Base-by-base conservation (phyloP, 345 rosid species). In the Citropsis articulata region DNA sequence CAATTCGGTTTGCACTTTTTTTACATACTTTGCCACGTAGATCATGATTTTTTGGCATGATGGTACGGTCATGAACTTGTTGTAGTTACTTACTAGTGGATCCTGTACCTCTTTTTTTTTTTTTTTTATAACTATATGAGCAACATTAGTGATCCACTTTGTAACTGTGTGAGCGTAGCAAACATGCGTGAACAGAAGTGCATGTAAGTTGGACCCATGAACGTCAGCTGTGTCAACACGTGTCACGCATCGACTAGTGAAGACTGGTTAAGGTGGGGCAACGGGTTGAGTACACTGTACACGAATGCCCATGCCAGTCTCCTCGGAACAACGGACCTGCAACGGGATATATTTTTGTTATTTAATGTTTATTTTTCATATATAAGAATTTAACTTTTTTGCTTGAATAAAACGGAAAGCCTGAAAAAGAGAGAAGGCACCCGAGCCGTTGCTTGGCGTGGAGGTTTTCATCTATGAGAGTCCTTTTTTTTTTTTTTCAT, bases 401-500 rank as follows among this genome's bases (percentile, higher is more conserved):
- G 79, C 87, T 87, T 85, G 78, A 75, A 80, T 83, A 83, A 72
- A 81, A 86, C 86, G 92, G 79, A 79, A 84, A 83, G 89, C 79
- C 84, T 75, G 86, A 72, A 80, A 83, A 81, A 76, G 84, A 76
- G 84, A 75, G 75, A 71, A 75, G 65, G 84, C 75, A 84, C 81
- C 81, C 5, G 76, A 68, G 80, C 67, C 88, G 78, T 89, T 88
- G 91, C 92, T 85, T 88, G 89, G 75, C 86, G 59, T 77, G 84
- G 85, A 82, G 86, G 89, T 75, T 80, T 87, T 70, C 76, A 75
- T 71, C 69, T 62, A 57, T n/a, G 61, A 19, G 64, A n/a, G 70
- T 36, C 38, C 5, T 0, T 31, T n/a, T 12, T 42, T 81, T 7
- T 2, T 59, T 28, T 27, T n/a, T 45, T 36, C 42, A 8, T 9